These are phyloP conservation scores for Monilinia vaccinii-corymbosi DNA, from an alignment of 2,329 filamentous ascomycete species.

Conservation along the genomic window DNA sequence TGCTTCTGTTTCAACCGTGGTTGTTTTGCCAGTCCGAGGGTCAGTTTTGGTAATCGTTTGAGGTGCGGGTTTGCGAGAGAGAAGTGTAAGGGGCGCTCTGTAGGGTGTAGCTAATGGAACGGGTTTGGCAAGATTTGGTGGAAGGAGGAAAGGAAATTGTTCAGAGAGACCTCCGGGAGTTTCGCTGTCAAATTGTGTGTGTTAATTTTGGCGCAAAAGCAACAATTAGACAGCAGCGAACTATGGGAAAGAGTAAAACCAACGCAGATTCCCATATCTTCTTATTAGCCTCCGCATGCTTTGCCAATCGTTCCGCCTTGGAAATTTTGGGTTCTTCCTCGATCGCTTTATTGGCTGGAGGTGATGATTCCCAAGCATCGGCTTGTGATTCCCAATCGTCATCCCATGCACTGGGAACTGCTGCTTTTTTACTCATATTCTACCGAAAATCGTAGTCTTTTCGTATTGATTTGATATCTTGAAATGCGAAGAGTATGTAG, in stretches of 20 bases:
- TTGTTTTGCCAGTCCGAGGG: conserved; percentile 39
- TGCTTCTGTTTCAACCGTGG: conserved; percentile 44
- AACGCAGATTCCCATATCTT: conserved; percentile 88
- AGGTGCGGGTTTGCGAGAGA: conserved; percentile 69
- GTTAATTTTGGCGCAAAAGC: background rate
- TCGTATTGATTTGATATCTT: background rate
- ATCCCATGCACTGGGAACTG: conserved; percentile 70
- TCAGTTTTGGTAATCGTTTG: conserved; percentile 51
- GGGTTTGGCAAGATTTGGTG: conserved; percentile 3
- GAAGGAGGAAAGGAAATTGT: conserved; percentile 56
- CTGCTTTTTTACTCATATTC: conserved; percentile 32
- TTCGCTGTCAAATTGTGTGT: conserved; percentile 36
- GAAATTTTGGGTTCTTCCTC: conserved; percentile 38
- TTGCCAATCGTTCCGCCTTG: conserved; percentile 68
- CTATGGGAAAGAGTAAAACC: conserved; percentile 21
- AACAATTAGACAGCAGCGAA: background rate
- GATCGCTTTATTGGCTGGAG: conserved; percentile 13
- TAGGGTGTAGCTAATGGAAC: conserved; percentile 58
- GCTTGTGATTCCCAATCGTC: conserved; percentile 81
- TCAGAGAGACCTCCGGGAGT: conserved; percentile 55
- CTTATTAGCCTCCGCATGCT: conserved; percentile 75
- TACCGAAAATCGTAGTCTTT: background rate
- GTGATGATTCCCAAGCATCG: conserved; percentile 40
- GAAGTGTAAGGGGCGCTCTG: conserved; percentile 74
- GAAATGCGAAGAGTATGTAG: background rate